Conservation (phyloP, 345 rosid genomes). For the Zanthoxylum bungeanum region DNA sequence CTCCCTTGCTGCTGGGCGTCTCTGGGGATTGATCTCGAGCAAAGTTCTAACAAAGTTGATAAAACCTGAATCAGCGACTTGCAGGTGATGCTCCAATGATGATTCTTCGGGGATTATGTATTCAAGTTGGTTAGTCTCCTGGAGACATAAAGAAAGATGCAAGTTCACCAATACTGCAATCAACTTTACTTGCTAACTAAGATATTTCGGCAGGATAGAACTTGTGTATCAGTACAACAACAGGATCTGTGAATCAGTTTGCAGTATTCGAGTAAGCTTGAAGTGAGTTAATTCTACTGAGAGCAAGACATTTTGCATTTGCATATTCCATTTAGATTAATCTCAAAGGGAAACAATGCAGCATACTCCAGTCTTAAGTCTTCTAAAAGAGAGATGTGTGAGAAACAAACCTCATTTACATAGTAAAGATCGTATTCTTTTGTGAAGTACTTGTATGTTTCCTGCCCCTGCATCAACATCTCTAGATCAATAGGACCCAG, state of each 20-base stretch:
- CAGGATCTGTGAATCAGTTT: neutral
- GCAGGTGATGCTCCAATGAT: conserved; percentile 58
- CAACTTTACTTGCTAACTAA: neutral
- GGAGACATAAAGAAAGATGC: conserved; percentile 4
- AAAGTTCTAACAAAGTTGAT: conserved; percentile 58
- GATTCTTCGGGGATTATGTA: conserved; percentile 72
- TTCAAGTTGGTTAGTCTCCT: conserved; percentile 80
- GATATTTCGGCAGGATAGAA: neutral
- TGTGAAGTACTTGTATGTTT: conserved; percentile 79
- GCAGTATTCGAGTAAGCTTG: neutral
- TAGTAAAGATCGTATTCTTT: conserved; percentile 70
- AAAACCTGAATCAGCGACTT: conserved; percentile 51
- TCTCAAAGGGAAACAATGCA: neutral
- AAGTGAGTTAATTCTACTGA: neutral
- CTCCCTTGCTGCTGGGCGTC: conserved; percentile 75
- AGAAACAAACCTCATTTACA: conserved; percentile 56
- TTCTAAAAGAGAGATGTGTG: conserved; percentile 5
- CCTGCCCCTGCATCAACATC: conserved; percentile 80
- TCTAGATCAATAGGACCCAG: conserved; percentile 76
- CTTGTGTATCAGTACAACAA: neutral
- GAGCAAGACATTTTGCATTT: neutral
- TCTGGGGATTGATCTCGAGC: conserved; percentile 75
- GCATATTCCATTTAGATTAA: neutral
- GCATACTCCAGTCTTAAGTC: neutral
- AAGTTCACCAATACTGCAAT: neutral